Evolutionary conservation across 2,329 filamentous ascomycete genomes (phyloP).

Genomic region (Claviceps humidiphila): DNA sequence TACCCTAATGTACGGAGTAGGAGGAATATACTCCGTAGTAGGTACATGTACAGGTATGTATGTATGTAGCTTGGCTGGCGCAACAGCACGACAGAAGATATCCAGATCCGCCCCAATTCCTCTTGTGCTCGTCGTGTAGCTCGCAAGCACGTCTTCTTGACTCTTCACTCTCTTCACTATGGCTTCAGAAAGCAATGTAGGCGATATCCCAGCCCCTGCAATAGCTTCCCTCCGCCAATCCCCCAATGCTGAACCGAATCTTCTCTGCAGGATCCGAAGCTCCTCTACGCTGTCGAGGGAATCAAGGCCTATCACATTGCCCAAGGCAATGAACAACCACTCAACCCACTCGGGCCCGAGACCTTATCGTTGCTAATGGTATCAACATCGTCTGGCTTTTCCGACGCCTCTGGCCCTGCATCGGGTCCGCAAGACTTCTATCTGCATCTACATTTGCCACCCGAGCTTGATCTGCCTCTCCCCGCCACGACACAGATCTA

Average conservation of each 20-base stretch:
- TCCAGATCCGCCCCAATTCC: too few species aligned
- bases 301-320: conserved; percentile 86
- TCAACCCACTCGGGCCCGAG: conserved; percentile 78
- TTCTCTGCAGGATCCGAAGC: conserved; percentile 42
- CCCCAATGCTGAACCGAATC: background rate
- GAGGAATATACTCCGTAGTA: too few species aligned
- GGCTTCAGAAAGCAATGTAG: conserved; percentile 21
- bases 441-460: conserved; percentile 84
- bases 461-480: conserved; percentile 83
- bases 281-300: conserved; percentile 62
- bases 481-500: conserved; percentile 96
- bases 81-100: too few species aligned
- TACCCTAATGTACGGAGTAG: too few species aligned
- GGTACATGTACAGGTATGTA: too few species aligned
- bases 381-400: conserved; percentile 66
- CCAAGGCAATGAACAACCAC: conserved; percentile 68
- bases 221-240: background rate
- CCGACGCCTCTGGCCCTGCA: conserved; percentile 39
- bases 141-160: background rate
- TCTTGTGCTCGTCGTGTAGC: background rate
- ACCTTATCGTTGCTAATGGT: conserved; percentile 94
- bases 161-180: conserved; percentile 8
- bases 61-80: too few species aligned
- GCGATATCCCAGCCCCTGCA: conserved; percentile 1
- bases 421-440: conserved; percentile 81